Conservation (phyloP, 2,329 filamentous ascomycete species). For the Cytospora chrysosperma region DNA sequence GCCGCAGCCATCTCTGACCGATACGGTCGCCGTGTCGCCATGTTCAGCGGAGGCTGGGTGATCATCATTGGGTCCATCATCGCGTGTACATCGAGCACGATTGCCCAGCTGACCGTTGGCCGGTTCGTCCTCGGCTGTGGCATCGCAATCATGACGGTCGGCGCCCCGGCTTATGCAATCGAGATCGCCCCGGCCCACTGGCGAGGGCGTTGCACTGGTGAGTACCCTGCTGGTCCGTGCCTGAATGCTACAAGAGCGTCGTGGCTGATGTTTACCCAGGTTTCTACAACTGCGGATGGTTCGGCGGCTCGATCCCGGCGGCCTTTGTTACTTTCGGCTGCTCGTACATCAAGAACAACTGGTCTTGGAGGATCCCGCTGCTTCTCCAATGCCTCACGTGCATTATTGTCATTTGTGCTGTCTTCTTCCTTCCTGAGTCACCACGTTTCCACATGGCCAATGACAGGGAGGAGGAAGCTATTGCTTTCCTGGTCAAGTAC, state of each 20-base stretch:
- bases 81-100: conserved; percentile 37
- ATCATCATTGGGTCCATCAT: conserved; percentile 47
- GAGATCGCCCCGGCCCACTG: conserved; percentile 50
- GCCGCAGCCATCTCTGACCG: conserved; percentile 46
- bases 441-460: conserved; percentile 44
- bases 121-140: conserved; percentile 48
- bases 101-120: conserved; percentile 45
- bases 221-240: too few relatives aligned
- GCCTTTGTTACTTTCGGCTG: conserved; percentile 49
- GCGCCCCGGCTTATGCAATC: conserved; percentile 47
- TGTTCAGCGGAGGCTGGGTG: conserved; percentile 44
- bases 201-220: conserved; percentile 48
- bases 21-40: conserved; percentile 44
- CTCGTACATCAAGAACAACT: conserved; percentile 44
- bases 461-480: conserved; percentile 40
- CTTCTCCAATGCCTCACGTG: conserved; percentile 48
- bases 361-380: conserved; percentile 50
- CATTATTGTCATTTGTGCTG: conserved; percentile 37
- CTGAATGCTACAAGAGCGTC: too few relatives aligned
- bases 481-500: conserved; percentile 42
- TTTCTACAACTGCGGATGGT: conserved; percentile 55
- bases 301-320: conserved; percentile 50
- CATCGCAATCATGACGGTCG: conserved; percentile 48
- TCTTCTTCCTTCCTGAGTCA: conserved; percentile 43
- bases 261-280: conserved; percentile 24